A percentile compares a stretch with the other conserved stretches of the same genome.
These are phyloP conservation scores for Letharia columbiana DNA, from an alignment of 495 filamentous ascomycete genomes.

Conservation along the genomic window DNA sequence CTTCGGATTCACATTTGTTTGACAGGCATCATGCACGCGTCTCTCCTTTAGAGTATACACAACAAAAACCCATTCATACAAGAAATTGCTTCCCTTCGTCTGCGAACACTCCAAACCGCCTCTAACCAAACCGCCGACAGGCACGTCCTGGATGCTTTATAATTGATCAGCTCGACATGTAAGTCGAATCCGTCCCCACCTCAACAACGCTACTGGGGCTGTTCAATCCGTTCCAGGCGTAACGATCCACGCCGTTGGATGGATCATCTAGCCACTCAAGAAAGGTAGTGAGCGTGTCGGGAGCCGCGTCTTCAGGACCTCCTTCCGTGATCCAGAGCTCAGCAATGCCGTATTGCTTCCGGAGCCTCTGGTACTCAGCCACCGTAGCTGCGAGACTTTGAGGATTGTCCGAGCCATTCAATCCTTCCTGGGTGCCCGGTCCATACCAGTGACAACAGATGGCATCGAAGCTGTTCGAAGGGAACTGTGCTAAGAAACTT, in stretches of 20 bases:
- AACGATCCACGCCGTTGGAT: conserved; percentile 52
- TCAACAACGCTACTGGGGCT: conserved; percentile 12
- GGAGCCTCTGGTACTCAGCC: conserved; percentile 40
- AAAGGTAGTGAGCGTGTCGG: conserved; percentile 38
- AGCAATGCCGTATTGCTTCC: conserved; percentile 37
- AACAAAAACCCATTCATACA: conserved; percentile 2
- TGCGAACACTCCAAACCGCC: conserved; percentile 8
- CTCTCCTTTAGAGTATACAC: conserved; percentile 12
- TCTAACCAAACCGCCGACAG: background rate
- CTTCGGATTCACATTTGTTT: conserved; percentile 1
- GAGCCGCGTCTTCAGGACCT: conserved; percentile 37
- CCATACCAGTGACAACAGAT: conserved; percentile 28
- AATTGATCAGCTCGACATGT: conserved; percentile 2
- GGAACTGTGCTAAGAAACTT: conserved; percentile 11
- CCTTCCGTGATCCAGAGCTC: conserved; percentile 72
- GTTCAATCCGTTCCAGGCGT: conserved; percentile 59
- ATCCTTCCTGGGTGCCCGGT: conserved; percentile 22
- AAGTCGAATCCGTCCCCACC: conserved; percentile 10
- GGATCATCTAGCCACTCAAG: conserved; percentile 55
- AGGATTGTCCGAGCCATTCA: conserved; percentile 20
- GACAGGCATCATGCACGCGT: conserved; percentile 5
- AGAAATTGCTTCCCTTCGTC: conserved; percentile 2
- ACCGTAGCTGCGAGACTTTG: conserved; percentile 53
- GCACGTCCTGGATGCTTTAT: background rate
- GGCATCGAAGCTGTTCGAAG: conserved; percentile 16